Base-by-base conservation (phyloP, 225 moss, liverwort and hornwort genomes). In the Straminergon stramineum region DNA sequence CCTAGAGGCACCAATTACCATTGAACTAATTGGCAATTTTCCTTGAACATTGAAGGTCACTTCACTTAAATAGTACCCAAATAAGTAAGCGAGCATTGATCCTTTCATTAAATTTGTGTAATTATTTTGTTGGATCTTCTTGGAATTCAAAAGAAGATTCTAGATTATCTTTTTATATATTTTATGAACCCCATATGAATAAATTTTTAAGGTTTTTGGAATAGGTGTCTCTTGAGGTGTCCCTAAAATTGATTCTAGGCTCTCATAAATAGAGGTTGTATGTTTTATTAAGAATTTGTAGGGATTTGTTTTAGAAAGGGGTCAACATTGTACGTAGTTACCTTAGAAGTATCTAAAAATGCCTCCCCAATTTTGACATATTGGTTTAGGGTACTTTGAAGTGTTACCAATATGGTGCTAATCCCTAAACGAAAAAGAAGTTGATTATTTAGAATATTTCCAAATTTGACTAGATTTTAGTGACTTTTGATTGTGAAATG, bases 231-330 rank as follows among this genome's bases (percentile, higher is more conserved):
- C 48, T 48, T 48, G 48, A 48, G 48, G 48, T 48, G 48, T 9
- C 3, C 16, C 3, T 28, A 10, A 10, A 43, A 17, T 28, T 73
- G 9, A 27, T 28, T 43, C 9, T 43, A 16, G 2, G 1, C 28
- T 28, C 17, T 43, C 2, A 73, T 23, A 10, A 39, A 16, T 17
- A 43, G 5, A 73, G 1, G 5, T 45, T 73, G 43, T 17, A 45
- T 6, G 45, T 45, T 43, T 73, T 17, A 45, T 17, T 73, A 28
- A 28, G 10, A 45, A 73, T 73, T 41, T 45, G 1, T 45, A 16
- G 5, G 1, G 6, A 1, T 5, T 0, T 0, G 5, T 43, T 73
- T 43, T 28, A 73, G 3, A 28, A 28, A 73, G 1, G 4, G 3
- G 3, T 43, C 10, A 45, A 74, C 0, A 45, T 45, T 74, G 1